These are phyloP conservation scores for Beauveria bassiana DNA, from an alignment of 2,329 filamentous ascomycete genomes.

Conservation along the genomic window DNA sequence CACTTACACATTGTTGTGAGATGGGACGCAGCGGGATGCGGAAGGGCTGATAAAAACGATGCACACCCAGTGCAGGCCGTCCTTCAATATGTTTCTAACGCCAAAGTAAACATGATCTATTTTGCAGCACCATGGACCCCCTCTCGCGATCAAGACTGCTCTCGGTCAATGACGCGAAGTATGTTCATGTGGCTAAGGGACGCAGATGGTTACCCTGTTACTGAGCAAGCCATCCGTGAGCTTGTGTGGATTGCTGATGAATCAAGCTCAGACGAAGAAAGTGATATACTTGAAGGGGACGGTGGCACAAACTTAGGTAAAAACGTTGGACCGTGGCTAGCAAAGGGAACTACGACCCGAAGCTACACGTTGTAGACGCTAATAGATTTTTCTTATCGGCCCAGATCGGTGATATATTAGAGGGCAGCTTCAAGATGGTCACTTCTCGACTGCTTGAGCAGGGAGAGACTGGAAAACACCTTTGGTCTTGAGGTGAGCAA, in stretches of 20 bases:
- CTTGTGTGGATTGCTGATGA: slow-evolving; percentile 9
- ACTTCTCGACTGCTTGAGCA: too few relatives aligned
- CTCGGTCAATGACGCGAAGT: slow-evolving; percentile 1
- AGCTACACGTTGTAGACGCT: slow-evolving; percentile 3
- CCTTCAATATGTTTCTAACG: too few relatives aligned
- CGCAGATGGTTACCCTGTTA: slow-evolving; percentile 9
- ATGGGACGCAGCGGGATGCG: too few relatives aligned
- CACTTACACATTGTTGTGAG: too few relatives aligned
- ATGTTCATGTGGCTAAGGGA: slow-evolving; percentile 12
- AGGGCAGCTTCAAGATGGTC: background rate
- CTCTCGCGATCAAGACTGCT: background rate
- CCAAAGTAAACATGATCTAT: too few relatives aligned
- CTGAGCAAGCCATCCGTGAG: slow-evolving; percentile 9
- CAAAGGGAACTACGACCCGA: background rate
- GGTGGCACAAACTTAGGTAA: background rate
- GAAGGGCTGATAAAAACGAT: too few relatives aligned
- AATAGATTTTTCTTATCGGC: background rate
- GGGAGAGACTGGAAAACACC: too few relatives aligned
- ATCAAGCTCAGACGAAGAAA: slow-evolving; percentile 12
- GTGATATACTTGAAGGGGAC: background rate
- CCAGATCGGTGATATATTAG: background rate
- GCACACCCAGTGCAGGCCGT: too few relatives aligned
- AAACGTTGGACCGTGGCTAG: background rate
- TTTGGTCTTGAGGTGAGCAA: too few relatives aligned
- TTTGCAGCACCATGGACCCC: too few relatives aligned